Percentiles rank a stretch among this genome's conserved stretches.
phyloP scores from a whole-genome alignment of 345 rosid species.

The Brassica cretica region DNA sequence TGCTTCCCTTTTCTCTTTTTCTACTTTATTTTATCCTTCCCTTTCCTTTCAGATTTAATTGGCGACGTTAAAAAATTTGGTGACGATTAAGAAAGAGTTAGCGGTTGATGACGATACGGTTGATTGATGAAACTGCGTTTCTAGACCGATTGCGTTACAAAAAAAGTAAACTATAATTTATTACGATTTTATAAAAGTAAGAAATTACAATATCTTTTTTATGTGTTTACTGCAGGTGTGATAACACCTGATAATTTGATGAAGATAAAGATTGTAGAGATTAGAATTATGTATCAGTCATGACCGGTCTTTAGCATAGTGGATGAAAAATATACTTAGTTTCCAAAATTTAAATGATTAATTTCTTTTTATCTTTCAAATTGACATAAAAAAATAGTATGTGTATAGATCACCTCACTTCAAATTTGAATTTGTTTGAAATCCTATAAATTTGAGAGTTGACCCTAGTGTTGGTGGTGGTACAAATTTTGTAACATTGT shows the following conservation, averaged over 20 bases:
- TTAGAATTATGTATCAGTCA: neutral
- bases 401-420: neutral
- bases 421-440: neutral
- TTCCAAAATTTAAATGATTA: neutral
- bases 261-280: neutral
- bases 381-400: neutral
- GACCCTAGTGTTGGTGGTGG: neutral
- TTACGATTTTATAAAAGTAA: neutral
- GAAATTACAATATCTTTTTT: neutral
- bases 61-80: neutral
- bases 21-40: slow-evolving; percentile 6
- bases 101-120: neutral
- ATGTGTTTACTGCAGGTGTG: neutral
- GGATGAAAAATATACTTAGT: neutral
- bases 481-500: neutral
- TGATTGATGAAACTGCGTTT: neutral
- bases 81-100: neutral
- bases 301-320: neutral
- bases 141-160: neutral
- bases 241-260: neutral
- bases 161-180: neutral
- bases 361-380: neutral
- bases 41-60: neutral
- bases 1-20: neutral
- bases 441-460: neutral